Evolutionary conservation across 805 yeast species (phyloP).

Genomic region (Candida schatavii): DNA sequence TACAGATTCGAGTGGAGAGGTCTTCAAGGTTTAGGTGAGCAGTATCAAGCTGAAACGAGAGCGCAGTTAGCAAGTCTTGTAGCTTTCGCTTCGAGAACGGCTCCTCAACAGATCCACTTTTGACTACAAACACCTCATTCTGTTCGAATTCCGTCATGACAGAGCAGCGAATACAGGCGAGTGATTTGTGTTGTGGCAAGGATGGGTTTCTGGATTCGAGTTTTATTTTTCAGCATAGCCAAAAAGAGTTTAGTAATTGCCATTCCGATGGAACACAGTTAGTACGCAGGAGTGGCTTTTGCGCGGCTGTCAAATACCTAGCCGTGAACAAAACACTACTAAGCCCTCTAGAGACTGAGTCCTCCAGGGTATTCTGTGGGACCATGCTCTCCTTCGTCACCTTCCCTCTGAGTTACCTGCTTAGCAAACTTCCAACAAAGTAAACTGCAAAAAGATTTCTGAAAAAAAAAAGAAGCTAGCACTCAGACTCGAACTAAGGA

Average conservation of each 20-base stretch:
- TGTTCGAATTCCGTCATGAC: background rate
- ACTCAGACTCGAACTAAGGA: slow-evolving; percentile 96
- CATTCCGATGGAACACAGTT: too few species aligned
- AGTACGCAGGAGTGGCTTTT: too few species aligned
- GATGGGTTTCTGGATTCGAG: background rate
- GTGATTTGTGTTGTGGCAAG: background rate
- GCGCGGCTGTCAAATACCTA: too few species aligned
- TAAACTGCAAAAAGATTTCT: too few species aligned
- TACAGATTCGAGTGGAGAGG: background rate
- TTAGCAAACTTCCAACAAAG: too few species aligned
- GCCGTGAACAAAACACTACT: too few species aligned
- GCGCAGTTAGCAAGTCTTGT: slow-evolving; percentile 6
- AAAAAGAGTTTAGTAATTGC: slow-evolving; percentile 1
- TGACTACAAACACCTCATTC: background rate
- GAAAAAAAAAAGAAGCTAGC: slow-evolving; percentile 54
- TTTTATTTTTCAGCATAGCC: background rate
- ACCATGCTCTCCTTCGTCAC: too few species aligned
- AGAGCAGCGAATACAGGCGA: too few species aligned
- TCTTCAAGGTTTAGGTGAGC: slow-evolving; percentile 13
- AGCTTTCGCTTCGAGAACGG: slow-evolving; percentile 8
- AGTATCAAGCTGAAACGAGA: slow-evolving; percentile 14
- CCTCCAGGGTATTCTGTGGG: too few species aligned
- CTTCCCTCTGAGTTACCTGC: too few species aligned
- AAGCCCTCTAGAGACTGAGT: too few species aligned
- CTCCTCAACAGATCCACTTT: background rate